These are phyloP conservation scores for Elongisporangium prolatum DNA, from an alignment of 352 stramenopile species.

Conservation along the genomic window DNA sequence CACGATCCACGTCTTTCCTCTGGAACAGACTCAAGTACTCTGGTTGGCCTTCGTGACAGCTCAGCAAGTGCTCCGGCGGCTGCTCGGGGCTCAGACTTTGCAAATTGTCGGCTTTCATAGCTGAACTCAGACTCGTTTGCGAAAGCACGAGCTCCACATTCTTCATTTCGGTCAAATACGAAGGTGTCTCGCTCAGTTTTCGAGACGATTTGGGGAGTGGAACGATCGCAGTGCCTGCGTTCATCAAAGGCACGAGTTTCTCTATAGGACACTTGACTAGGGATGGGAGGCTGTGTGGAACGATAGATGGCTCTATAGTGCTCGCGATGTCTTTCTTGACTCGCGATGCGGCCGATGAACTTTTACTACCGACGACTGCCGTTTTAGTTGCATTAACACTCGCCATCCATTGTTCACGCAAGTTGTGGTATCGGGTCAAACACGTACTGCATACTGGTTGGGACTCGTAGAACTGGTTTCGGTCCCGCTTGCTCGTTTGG, in stretches of 20 bases:
- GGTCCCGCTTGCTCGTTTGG: constrained; percentile 40
- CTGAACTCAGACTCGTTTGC: constrained; percentile 4
- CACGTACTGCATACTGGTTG: constrained; percentile 47
- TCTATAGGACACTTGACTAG: constrained; percentile 4
- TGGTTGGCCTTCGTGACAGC: neutral
- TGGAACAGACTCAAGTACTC: neutral
- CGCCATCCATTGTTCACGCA: constrained; percentile 36
- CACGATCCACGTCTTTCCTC: constrained; percentile 7
- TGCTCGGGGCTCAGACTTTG: neutral
- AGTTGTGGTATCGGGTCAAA: constrained; percentile 34
- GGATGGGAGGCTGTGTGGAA: constrained; percentile 13
- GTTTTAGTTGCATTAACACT: constrained; percentile 5
- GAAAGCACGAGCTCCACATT: constrained; percentile 2
- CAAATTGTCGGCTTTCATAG: neutral
- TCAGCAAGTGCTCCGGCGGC: neutral
- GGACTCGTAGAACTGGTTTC: constrained; percentile 48
- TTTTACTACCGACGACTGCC: neutral
- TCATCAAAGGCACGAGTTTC: neutral
- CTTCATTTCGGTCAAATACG: neutral
- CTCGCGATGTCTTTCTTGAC: constrained; percentile 1
- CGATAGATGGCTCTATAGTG: neutral
- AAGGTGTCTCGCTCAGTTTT: neutral
- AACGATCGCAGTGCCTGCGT: no score
- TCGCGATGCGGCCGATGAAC: neutral
- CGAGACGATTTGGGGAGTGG: neutral